Evolutionary conservation across 345 rosid species (phyloP).

Genomic region (Xanthoceras sorbifolium): DNA sequence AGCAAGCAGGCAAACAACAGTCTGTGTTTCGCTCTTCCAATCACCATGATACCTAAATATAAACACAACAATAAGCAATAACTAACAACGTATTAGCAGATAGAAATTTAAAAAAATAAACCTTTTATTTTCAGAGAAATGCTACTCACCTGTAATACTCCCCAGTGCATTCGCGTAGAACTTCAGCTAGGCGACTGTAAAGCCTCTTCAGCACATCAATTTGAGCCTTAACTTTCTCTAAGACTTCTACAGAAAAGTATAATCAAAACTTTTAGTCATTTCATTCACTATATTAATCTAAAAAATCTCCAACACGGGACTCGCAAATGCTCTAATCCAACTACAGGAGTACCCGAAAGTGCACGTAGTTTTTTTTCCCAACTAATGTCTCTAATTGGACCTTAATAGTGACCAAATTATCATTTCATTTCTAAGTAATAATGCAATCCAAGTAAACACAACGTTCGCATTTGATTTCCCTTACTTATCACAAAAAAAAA

Average conservation of each 20-base stretch:
- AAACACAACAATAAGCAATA: conserved; percentile 20
- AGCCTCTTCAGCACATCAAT: conserved; percentile 57
- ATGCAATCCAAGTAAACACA: too few species aligned
- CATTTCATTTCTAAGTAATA: too few species aligned
- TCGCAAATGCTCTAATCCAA: not conserved
- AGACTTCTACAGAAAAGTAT: conserved; percentile 50
- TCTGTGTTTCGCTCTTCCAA: conserved; percentile 93
- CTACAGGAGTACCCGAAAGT: too few species aligned
- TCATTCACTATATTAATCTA: not conserved
- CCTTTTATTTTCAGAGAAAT: not conserved
- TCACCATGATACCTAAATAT: conserved; percentile 82
- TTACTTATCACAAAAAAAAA: not conserved
- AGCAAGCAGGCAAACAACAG: conserved; percentile 79
- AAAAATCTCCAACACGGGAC: not conserved
- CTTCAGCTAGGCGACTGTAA: conserved; percentile 57
- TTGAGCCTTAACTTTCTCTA: conserved; percentile 65
- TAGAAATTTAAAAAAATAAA: not conserved
- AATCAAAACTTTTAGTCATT: not conserved
- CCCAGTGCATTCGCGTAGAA: conserved; percentile 61
- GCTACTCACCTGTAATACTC: conserved; percentile 71
- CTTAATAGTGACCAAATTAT: too few species aligned
- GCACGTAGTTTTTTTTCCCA: too few species aligned
- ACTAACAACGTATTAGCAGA: conserved; percentile 7
- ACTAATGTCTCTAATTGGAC: too few species aligned
- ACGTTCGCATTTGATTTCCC: not conserved